phyloP scores from a whole-genome alignment of 164 flowering plant species.

The Tetracentron sinense region DNA sequence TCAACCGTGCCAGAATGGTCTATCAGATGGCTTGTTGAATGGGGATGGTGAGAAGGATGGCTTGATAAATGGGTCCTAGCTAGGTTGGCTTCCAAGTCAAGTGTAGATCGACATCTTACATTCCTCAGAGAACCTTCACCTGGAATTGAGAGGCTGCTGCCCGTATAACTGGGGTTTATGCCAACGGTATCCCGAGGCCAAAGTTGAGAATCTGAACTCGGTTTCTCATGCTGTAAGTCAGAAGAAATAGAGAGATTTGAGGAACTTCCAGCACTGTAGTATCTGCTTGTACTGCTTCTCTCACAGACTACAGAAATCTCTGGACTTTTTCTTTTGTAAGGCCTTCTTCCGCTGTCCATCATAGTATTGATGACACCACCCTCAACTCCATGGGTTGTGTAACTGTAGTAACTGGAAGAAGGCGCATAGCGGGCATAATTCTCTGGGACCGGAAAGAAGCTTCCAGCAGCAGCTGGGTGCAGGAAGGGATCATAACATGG shows the following conservation, averaged over 20 bases:
- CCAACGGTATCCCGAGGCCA: slow-evolving; percentile 34
- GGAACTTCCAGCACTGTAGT: slow-evolving; percentile 30
- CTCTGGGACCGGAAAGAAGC: slow-evolving; percentile 25
- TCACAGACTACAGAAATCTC: slow-evolving; percentile 39
- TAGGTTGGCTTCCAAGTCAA: slow-evolving; percentile 40
- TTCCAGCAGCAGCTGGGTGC: slow-evolving; percentile 26
- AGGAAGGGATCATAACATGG: slow-evolving; percentile 34
- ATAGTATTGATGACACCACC: slow-evolving; percentile 30
- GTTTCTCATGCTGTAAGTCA: slow-evolving; percentile 42
- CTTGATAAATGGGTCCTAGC: slow-evolving; percentile 32
- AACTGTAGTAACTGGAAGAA: slow-evolving; percentile 39
- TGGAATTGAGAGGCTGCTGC: slow-evolving; percentile 35
- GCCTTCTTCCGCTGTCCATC: slow-evolving; percentile 38
- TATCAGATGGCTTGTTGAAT: slow-evolving; percentile 21
- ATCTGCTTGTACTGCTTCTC: slow-evolving; percentile 45
- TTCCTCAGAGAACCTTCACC: slow-evolving; percentile 53
- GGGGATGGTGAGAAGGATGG: slow-evolving; percentile 30
- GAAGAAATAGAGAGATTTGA: slow-evolving; percentile 30
- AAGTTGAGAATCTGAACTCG: slow-evolving; percentile 32
- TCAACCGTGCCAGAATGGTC: slow-evolving; percentile 34
- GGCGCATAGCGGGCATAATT: slow-evolving; percentile 31
- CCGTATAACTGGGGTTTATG: slow-evolving; percentile 25
- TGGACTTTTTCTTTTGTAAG: slow-evolving; percentile 60
- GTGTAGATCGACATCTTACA: slow-evolving; percentile 59
- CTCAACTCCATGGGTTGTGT: slow-evolving; percentile 28